Evolutionary conservation across 352 stramenopile species (phyloP).

Genomic region (Aphanomyces cochlioides): DNA sequence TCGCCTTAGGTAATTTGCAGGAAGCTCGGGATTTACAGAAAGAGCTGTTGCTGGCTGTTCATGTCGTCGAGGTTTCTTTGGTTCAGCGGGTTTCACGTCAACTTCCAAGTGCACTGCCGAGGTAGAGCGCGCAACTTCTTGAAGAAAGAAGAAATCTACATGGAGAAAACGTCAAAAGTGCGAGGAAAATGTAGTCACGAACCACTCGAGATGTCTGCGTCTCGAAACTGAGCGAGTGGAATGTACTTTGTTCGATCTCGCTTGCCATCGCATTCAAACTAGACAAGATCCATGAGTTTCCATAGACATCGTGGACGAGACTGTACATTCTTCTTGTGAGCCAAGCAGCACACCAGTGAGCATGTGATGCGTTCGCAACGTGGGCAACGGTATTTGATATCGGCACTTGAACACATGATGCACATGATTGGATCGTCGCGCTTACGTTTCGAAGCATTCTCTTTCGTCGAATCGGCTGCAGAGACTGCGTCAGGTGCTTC

Average conservation of each 20-base stretch:
- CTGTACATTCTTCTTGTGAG: conserved; percentile 72
- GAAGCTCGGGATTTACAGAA: conserved; percentile 57
- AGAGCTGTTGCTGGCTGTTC: not conserved
- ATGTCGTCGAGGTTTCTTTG: not conserved
- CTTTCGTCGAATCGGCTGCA: not conserved
- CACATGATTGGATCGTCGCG: conserved; percentile 35
- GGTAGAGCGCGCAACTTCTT: conserved; percentile 59
- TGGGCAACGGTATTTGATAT: conserved; percentile 84
- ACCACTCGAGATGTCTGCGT: conserved; percentile 75
- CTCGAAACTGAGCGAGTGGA: conserved; percentile 60
- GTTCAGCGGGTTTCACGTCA: not conserved
- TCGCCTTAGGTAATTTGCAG: conserved; percentile 62
- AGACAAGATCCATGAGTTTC: not conserved
- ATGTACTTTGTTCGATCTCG: conserved; percentile 82
- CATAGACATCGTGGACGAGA: not conserved
- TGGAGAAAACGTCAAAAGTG: not conserved
- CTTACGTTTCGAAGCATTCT: conserved; percentile 14
- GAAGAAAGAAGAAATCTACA: conserved; percentile 71
- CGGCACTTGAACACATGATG: conserved; percentile 40
- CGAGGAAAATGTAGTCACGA: conserved; percentile 30
- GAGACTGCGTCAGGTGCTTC: not conserved
- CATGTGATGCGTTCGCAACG: conserved; percentile 81
- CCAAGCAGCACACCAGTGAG: conserved; percentile 69
- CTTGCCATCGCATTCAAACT: conserved; percentile 79
- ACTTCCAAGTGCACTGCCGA: conserved; percentile 30